Conservation (phyloP, 2,329 filamentous ascomycete species). For the Calcarisporium arbuscula region DNA sequence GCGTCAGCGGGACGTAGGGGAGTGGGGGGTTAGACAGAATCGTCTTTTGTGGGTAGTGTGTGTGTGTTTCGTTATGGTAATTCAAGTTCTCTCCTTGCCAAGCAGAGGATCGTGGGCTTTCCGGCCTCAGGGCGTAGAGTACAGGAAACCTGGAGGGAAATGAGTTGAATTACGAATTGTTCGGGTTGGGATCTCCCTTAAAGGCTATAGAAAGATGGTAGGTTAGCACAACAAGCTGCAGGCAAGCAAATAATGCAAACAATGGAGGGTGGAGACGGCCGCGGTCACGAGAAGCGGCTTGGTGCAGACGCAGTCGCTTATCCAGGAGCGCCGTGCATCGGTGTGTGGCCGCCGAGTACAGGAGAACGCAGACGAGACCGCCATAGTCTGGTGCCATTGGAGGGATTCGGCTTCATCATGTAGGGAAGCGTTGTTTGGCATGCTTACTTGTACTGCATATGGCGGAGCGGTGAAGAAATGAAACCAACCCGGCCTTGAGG, state of each 20-base stretch:
- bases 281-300: conserved; percentile 18
- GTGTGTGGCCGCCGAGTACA: conserved; percentile 13
- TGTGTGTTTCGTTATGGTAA: too few species aligned
- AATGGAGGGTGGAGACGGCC: conserved; percentile 9
- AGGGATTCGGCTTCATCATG: conserved; percentile 1
- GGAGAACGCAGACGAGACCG: conserved; percentile 2
- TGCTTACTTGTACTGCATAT: conserved; percentile 5
- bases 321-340: conserved; percentile 12
- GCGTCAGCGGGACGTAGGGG: too few species aligned
- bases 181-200: not conserved
- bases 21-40: too few species aligned
- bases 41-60: too few species aligned
- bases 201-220: not conserved
- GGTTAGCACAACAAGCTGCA: conserved; percentile 1
- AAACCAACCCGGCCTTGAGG: too few species aligned
- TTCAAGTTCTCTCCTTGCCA: too few species aligned
- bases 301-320: conserved; percentile 19
- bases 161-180: not conserved
- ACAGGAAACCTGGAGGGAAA: not conserved
- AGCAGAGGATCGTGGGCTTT: too few species aligned
- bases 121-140: too few species aligned
- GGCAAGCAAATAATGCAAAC: conserved; percentile 8
- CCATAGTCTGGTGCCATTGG: conserved; percentile 10
- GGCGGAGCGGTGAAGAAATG: conserved; percentile 1
- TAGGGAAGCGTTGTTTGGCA: conserved; percentile 4